Evolutionary conservation across 2,329 filamentous ascomycete genomes (phyloP), one percentile per base, ranked within the genome.

Genomic region (Thielaviopsis euricoi): DNA sequence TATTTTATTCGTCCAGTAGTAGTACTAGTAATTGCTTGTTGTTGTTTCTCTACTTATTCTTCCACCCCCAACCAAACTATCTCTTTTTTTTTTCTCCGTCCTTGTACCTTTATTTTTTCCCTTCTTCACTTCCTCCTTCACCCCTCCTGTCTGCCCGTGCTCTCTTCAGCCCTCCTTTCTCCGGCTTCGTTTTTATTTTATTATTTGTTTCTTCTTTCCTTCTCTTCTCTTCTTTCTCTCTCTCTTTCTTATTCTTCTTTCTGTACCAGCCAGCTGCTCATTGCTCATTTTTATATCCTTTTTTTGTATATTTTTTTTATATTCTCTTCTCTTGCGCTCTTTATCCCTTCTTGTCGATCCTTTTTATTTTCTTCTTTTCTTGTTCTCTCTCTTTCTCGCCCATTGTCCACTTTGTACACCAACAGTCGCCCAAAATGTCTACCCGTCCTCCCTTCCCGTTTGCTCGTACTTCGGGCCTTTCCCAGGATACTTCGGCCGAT

Each of bases 391-490:
- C 46, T 49, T 51, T 53, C 23, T 55, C 33, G 10, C 46, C 48
- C 25, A 13, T 17, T 50, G 6, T 37, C 46, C 19, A 37, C 50
- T 37, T 55, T 26, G 9, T 49, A 17, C 7, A 52, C 21, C 50
- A 40, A 19, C 23, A 57, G n/a, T n/a, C n/a, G n/a, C 59, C 25
- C 65, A 19, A 56, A 65, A 83, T 83, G 79, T 73, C 80, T 53
- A 65, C 72, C 56, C 75, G 77, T 68, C 79, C 80, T 40, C 72
- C 75, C 58, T 73, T 83, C 67, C 79, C 83, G 67, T 84, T 81
- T 50, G 75, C 78, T 63, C 80, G 79, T 67, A 77, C 87, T 60
- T 81, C 84, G 33, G 73, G 74, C 59, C 76, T 84, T 60, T 78
- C 79, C 59, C 76, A 83, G 67, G 75, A 76, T 68, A 75, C 77